Percentiles rank a stretch among this genome's conserved stretches.
phyloP scores from a whole-genome alignment of 2,329 filamentous ascomycete species.

The Cercospora beticola region DNA sequence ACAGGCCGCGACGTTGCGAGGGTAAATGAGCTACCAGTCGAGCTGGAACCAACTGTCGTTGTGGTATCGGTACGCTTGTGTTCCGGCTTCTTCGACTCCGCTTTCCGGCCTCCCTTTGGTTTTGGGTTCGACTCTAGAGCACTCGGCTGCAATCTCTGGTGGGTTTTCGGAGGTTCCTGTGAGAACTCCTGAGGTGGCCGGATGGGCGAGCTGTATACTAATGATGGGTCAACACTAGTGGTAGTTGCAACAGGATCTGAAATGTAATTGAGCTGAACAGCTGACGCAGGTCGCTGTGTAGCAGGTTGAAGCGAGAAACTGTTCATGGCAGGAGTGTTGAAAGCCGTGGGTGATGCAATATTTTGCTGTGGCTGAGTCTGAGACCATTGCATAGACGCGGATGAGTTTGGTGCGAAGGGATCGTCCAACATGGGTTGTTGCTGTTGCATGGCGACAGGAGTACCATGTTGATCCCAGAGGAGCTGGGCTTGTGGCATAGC shows the following conservation, averaged over 20 bases:
- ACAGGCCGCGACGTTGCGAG: conserved; percentile 7
- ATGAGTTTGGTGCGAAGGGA: conserved; percentile 31
- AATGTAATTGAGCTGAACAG: conserved; percentile 25
- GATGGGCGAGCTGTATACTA: conserved; percentile 42
- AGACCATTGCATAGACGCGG: conserved; percentile 25
- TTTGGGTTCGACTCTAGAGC: conserved; percentile 15
- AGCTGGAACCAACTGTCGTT: conserved; percentile 41
- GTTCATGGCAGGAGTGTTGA: conserved; percentile 36
- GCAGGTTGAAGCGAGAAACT: conserved; percentile 33
- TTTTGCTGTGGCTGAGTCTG: conserved; percentile 13
- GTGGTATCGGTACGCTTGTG: conserved; percentile 44
- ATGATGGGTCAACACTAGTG: conserved; percentile 49
- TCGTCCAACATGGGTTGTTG: conserved; percentile 32
- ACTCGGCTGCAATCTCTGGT: conserved; percentile 36
- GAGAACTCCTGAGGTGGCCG: conserved; percentile 18
- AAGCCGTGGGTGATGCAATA: conserved; percentile 24
- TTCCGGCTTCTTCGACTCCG: conserved; percentile 25
- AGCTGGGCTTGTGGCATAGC: conserved; percentile 56
- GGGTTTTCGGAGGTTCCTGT: background rate
- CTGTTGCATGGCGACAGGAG: conserved; percentile 23
- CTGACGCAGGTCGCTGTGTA: conserved; percentile 30
- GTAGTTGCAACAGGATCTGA: conserved; percentile 31
- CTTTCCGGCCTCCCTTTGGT: conserved; percentile 34
- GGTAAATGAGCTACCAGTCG: conserved; percentile 24
- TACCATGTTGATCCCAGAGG: conserved; percentile 39